Percentiles rank a stretch among this genome's conserved stretches.
These are phyloP conservation scores for Nepenthes gracilis DNA, from an alignment of 148 eudicot species.

Conservation along the genomic window DNA sequence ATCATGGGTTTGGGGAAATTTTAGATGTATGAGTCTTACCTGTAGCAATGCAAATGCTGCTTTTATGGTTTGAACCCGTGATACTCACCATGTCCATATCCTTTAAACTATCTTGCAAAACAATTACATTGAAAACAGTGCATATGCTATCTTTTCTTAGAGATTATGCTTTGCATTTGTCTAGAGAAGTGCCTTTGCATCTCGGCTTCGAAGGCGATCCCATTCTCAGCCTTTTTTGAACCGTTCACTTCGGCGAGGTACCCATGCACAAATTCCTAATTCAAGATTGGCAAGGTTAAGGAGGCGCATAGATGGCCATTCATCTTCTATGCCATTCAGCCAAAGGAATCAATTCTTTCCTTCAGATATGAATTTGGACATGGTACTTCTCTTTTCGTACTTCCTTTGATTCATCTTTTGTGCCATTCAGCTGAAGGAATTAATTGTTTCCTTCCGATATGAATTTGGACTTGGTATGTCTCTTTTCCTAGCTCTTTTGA, in stretches of 20 bases:
- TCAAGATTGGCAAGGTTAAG: slow-evolving; percentile 46
- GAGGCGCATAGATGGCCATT: slow-evolving; percentile 30
- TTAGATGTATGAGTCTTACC: too few relatives aligned
- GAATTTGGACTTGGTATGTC: too few relatives aligned
- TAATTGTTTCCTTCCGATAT: neutral
- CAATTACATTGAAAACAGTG: too few relatives aligned
- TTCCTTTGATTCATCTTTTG: slow-evolving; percentile 2
- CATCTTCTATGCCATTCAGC: slow-evolving; percentile 24
- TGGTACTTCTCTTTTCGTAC: slow-evolving; percentile 34
- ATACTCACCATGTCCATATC: too few relatives aligned
- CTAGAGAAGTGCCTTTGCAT: slow-evolving; percentile 26
- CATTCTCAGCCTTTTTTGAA: slow-evolving; percentile 27
- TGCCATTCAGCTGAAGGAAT: neutral
- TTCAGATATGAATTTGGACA: slow-evolving; percentile 65
- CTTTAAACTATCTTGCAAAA: too few relatives aligned
- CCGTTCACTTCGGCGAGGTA: slow-evolving; percentile 25
- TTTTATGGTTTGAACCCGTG: too few relatives aligned
- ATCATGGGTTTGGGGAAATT: too few relatives aligned
- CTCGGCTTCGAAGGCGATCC: slow-evolving; percentile 22
- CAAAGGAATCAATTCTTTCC: slow-evolving; percentile 36
- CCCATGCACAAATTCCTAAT: slow-evolving; percentile 30
- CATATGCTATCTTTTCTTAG: neutral
- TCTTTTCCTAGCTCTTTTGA: too few relatives aligned
- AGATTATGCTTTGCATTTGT: slow-evolving; percentile 10
- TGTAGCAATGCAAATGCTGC: too few relatives aligned